Evolutionary conservation across 345 rosid species (phyloP).

Genomic region (Odontarrhena argentea): DNA sequence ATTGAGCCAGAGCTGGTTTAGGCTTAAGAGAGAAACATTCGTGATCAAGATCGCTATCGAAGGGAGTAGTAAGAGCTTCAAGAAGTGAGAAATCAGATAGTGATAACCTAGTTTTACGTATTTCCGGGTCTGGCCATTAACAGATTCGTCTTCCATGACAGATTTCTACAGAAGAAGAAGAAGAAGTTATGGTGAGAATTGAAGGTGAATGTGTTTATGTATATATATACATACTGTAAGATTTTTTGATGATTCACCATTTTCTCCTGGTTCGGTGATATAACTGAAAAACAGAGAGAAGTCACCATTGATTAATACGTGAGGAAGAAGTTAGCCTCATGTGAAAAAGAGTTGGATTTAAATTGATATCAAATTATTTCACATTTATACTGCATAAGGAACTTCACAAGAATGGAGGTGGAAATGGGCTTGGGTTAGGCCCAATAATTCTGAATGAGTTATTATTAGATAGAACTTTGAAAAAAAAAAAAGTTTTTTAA

Average conservation of each 20-base stretch:
- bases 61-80: slow-evolving; percentile 59
- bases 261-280: slow-evolving; percentile 40
- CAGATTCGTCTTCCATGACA: slow-evolving; percentile 42
- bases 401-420: background rate
- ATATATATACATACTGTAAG: slow-evolving; percentile 5
- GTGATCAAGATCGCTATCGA: slow-evolving; percentile 49
- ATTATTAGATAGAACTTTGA: no score
- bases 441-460: background rate
- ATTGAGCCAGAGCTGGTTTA: slow-evolving; percentile 60
- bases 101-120: slow-evolving; percentile 79
- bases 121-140: slow-evolving; percentile 53
- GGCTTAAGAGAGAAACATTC: slow-evolving; percentile 55
- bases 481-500: no score
- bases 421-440: slow-evolving; percentile 4
- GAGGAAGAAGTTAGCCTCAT: slow-evolving; percentile 23
- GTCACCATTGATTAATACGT: slow-evolving; percentile 36
- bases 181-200: background rate
- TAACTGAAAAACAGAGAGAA: slow-evolving; percentile 38
- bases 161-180: background rate
- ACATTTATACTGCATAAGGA: background rate
- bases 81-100: slow-evolving; percentile 55
- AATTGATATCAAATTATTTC: background rate
- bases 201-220: background rate
- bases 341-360: slow-evolving; percentile 1
- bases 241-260: background rate